Evolutionary conservation across 148 eudicot species (phyloP).

Genomic region (Vaccinium corymbosum): DNA sequence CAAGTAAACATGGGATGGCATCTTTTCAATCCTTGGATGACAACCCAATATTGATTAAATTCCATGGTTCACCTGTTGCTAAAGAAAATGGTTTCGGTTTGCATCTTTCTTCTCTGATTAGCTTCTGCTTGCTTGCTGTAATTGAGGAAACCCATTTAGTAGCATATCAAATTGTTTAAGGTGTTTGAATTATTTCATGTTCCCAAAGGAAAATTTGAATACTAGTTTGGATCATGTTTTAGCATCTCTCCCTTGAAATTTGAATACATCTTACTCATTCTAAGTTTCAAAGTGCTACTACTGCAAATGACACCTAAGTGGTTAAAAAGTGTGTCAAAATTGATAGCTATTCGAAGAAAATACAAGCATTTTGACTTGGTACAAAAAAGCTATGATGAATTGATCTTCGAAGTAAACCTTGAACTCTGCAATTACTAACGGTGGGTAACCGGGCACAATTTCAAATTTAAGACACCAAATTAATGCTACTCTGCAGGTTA

Average conservation of each 20-base stretch:
- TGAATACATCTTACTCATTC: too few relatives aligned
- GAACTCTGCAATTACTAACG: not conserved
- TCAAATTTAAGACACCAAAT: too few relatives aligned
- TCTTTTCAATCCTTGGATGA: not conserved
- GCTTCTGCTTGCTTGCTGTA: not conserved
- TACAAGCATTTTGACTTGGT: not conserved
- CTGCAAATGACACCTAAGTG: not conserved
- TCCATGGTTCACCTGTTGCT: not conserved
- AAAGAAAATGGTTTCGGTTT: not conserved
- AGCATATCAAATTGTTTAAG: not conserved
- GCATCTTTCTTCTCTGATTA: not conserved
- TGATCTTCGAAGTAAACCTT: not conserved
- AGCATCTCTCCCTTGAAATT: not conserved
- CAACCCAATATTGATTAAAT: not conserved
- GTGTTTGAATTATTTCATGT: not conserved
- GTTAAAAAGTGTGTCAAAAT: not conserved
- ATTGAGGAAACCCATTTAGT: not conserved
- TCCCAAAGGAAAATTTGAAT: not conserved
- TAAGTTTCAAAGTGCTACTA: not conserved
- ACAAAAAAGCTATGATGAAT: not conserved
- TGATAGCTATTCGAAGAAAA: not conserved
- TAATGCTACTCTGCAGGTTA: not conserved
- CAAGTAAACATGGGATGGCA: not conserved
- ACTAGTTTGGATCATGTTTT: not conserved
- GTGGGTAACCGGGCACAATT: not conserved